A percentile compares a stretch with the other conserved stretches of the same genome.
phyloP scores from a whole-genome alignment of 768 basidiomycete species.

The Lentinus brumalis region DNA sequence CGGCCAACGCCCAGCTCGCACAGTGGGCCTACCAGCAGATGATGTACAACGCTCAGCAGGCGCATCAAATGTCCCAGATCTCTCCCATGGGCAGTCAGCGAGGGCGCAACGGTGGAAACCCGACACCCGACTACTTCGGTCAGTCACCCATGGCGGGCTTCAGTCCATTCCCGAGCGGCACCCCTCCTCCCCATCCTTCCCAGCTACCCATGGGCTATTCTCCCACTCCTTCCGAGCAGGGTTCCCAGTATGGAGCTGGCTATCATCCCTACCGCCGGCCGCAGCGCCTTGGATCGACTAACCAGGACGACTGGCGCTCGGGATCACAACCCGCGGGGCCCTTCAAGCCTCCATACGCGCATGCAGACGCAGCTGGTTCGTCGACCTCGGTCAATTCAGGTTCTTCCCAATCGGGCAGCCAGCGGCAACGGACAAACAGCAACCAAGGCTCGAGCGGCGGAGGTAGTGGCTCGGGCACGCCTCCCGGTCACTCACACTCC shows the following conservation, averaged over 20 bases:
- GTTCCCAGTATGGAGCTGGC: slow-evolving; percentile 48
- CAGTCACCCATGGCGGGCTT: slow-evolving; percentile 55
- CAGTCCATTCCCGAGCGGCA: slow-evolving; percentile 69
- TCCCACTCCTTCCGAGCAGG: slow-evolving; percentile 31
- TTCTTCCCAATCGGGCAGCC: slow-evolving; percentile 43
- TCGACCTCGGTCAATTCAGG: slow-evolving; percentile 76
- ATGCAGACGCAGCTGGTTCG: slow-evolving; percentile 78
- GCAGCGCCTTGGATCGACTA: slow-evolving; percentile 36
- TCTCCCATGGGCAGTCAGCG: slow-evolving; percentile 37
- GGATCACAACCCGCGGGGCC: slow-evolving; percentile 33
- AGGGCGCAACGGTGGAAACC: slow-evolving; percentile 38
- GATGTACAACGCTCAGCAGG: slow-evolving; percentile 73
- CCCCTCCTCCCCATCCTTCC: slow-evolving; percentile 61
- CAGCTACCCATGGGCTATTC: slow-evolving; percentile 47
- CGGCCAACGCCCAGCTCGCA: slow-evolving; percentile 74
- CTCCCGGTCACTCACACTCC: slow-evolving; percentile 17
- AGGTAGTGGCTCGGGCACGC: slow-evolving; percentile 31
- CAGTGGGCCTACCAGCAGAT: slow-evolving; percentile 93
- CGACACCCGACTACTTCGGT: slow-evolving; percentile 57
- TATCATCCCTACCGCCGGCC: slow-evolving; percentile 86
- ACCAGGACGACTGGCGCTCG: slow-evolving; percentile 52
- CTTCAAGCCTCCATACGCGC: slow-evolving; percentile 78
- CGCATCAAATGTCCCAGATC: slow-evolving; percentile 46
- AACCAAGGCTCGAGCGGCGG: slow-evolving; percentile 58
- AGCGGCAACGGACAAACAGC: slow-evolving; percentile 71